Conservation (phyloP, 768 basidiomycete species). For the Tylopilus vinaceipallidus region DNA sequence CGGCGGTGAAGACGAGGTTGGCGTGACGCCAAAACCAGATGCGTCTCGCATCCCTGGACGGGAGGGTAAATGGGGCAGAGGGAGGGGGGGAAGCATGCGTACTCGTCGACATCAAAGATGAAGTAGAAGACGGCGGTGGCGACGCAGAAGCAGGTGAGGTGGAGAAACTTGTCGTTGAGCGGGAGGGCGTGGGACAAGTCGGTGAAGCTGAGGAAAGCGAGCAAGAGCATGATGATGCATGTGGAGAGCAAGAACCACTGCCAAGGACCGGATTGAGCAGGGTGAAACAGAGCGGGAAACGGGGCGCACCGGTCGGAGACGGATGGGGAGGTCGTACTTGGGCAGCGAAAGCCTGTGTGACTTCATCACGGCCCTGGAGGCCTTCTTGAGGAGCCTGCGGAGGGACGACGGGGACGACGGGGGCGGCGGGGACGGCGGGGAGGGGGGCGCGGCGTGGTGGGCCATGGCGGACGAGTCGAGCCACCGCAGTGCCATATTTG, state of each 20-base stretch:
- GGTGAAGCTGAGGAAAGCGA: constrained; percentile 79
- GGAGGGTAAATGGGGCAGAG: neutral
- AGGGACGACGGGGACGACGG: constrained; percentile 8
- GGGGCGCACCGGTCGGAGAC: constrained; percentile 62
- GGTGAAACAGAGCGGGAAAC: neutral
- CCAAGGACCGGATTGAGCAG: constrained; percentile 5
- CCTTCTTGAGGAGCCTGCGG: constrained; percentile 41
- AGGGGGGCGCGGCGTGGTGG: constrained; percentile 4
- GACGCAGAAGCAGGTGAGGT: constrained; percentile 71
- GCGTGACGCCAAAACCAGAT: constrained; percentile 87
- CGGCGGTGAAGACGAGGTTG: constrained; percentile 61
- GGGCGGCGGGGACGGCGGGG: too few species aligned
- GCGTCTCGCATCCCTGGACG: constrained; percentile 63
- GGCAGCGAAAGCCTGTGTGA: constrained; percentile 63
- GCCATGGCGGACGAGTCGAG: constrained; percentile 7
- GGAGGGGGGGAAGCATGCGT: constrained; percentile 27
- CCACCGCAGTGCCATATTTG: too few species aligned
- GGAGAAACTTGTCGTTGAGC: constrained; percentile 76
- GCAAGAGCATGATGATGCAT: constrained; percentile 58
- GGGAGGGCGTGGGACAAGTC: constrained; percentile 63
- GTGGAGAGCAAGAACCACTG: constrained; percentile 86
- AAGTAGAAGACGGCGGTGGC: constrained; percentile 85
- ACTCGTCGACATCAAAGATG: constrained; percentile 88
- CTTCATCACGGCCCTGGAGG: constrained; percentile 65
- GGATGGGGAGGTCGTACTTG: constrained; percentile 67